Conservation (phyloP, 1,284 basidiomycete genomes). For the Inonotus hispidus region DNA sequence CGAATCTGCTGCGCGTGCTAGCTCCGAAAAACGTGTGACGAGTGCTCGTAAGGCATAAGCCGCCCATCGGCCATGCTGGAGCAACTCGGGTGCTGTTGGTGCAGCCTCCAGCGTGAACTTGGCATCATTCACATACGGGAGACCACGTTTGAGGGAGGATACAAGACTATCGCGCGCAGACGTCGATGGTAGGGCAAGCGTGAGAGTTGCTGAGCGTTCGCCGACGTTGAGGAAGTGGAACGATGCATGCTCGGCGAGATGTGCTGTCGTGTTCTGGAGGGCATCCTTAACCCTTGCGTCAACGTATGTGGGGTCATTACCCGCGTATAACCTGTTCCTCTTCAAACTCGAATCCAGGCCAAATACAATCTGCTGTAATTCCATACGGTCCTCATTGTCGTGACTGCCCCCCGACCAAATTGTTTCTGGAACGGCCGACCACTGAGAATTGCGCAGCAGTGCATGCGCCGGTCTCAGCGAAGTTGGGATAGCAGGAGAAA, state of each 20-base stretch:
- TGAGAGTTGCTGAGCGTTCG: constrained; percentile 17
- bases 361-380: constrained; percentile 63
- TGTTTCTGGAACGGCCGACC: constrained; percentile 48
- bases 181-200: constrained; percentile 25
- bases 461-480: constrained; percentile 50
- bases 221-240: constrained; percentile 17
- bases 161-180: constrained; percentile 26
- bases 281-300: constrained; percentile 10
- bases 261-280: constrained; percentile 9
- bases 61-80: constrained; percentile 68
- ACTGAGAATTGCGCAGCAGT: constrained; percentile 35
- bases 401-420: constrained; percentile 36
- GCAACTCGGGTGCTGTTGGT: constrained; percentile 25
- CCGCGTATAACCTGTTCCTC: constrained; percentile 28
- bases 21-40: constrained; percentile 79
- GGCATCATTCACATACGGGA: constrained; percentile 47
- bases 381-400: constrained; percentile 33
- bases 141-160: constrained; percentile 47
- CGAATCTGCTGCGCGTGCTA: constrained; percentile 89
- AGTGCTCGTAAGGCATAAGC: constrained; percentile 81
- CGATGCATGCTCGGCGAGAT: constrained; percentile 13
- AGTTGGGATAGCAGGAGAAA: constrained; percentile 30
- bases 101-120: constrained; percentile 38
- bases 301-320: background rate
- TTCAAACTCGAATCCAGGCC: constrained; percentile 38